phyloP scores from a whole-genome alignment of 371 early-diverging fungal species.

The Dipsacomyces acuminosporus region DNA sequence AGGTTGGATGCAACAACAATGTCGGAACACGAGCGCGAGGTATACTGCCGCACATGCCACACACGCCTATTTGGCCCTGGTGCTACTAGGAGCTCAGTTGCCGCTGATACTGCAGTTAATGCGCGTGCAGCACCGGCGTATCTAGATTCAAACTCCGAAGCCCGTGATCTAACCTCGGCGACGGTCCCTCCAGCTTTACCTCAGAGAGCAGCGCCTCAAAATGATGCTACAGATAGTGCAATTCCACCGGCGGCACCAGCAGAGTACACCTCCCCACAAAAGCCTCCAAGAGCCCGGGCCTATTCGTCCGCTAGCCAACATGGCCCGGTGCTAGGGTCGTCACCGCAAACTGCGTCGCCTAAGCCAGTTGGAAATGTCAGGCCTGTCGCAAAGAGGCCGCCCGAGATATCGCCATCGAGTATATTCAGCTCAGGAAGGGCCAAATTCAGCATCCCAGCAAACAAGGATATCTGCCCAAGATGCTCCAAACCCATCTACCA shows the following conservation, averaged over 20 bases:
- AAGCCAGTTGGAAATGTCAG: neutral
- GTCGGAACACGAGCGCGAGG: slow-evolving; percentile 45
- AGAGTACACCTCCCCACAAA: no score
- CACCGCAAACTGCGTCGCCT: slow-evolving; percentile 26
- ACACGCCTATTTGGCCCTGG: slow-evolving; percentile 38
- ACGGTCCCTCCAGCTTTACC: slow-evolving; percentile 1
- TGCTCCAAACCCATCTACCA: slow-evolving; percentile 49
- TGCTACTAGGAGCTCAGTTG: slow-evolving; percentile 8
- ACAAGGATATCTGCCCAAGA: slow-evolving; percentile 48
- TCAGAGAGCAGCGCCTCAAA: neutral
- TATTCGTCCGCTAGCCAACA: no score
- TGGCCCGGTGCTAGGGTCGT: neutral
- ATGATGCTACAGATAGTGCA: no score
- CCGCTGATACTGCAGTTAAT: no score
- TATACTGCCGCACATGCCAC: slow-evolving; percentile 48
- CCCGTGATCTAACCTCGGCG: neutral
- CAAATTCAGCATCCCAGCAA: slow-evolving; percentile 30
- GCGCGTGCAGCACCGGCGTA: slow-evolving; percentile 8
- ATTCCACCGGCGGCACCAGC: no score
- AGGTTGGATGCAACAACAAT: slow-evolving; percentile 41
- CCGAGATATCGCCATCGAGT: slow-evolving; percentile 36
- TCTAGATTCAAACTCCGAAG: neutral
- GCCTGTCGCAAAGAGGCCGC: slow-evolving; percentile 7
- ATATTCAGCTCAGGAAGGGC: slow-evolving; percentile 39
- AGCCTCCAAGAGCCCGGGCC: no score